These are phyloP conservation scores for Chytridiales sp. DNA, from an alignment of 371 early-diverging fungal species.

Conservation along the genomic window DNA sequence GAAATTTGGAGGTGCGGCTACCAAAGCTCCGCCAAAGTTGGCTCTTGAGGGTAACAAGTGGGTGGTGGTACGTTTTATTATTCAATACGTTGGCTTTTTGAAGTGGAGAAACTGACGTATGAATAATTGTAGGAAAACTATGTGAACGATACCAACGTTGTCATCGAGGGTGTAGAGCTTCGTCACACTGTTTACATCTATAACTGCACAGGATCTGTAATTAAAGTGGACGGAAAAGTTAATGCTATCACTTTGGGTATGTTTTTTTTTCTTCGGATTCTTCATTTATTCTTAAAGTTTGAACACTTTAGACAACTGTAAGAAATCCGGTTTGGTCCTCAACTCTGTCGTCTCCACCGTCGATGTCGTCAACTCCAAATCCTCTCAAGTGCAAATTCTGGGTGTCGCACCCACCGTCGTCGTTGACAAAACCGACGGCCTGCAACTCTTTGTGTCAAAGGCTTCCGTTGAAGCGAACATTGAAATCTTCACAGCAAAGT, in stretches of 20 bases:
- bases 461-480: constrained; percentile 56
- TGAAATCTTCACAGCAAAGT: constrained; percentile 89
- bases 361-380: constrained; percentile 88
- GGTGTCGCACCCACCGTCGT: constrained; percentile 80
- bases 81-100: constrained; percentile 5
- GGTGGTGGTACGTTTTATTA: constrained; percentile 59
- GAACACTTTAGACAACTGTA: constrained; percentile 67
- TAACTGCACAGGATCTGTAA: constrained; percentile 85
- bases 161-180: constrained; percentile 78
- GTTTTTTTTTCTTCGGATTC: background rate
- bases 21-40: constrained; percentile 77
- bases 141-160: constrained; percentile 70
- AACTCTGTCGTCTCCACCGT: constrained; percentile 84
- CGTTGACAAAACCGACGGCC: constrained; percentile 92
- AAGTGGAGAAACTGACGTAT: background rate
- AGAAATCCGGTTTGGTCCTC: constrained; percentile 82
- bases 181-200: constrained; percentile 90
- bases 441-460: constrained; percentile 80
- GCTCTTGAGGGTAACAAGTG: constrained; percentile 90
- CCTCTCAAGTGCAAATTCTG: constrained; percentile 85
- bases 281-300: background rate
- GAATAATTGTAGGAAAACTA: constrained; percentile 62
- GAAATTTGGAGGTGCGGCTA: constrained; percentile 60
- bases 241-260: constrained; percentile 84
- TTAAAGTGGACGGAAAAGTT: constrained; percentile 88